Conservation (phyloP, 495 filamentous ascomycete genomes). For the Penicillium odoratum region DNA sequence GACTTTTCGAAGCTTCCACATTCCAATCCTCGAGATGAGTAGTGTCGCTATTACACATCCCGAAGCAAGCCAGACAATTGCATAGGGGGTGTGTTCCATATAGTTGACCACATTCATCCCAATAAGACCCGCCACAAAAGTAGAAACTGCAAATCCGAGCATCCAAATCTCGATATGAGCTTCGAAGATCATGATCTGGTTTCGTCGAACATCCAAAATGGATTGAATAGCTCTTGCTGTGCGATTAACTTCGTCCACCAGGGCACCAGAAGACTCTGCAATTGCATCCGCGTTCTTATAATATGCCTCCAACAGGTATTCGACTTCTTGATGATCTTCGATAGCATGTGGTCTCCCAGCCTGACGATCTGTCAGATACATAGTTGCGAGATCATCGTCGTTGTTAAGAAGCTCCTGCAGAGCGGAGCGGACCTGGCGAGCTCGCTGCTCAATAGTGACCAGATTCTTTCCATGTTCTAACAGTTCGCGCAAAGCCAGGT, state of each 20-base stretch:
- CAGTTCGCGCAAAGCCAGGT: constrained; percentile 18
- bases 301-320: constrained; percentile 38
- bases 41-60: constrained; percentile 18
- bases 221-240: constrained; percentile 30
- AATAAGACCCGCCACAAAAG: constrained; percentile 33
- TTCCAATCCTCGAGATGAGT: constrained; percentile 23
- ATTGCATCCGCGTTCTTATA: constrained; percentile 33
- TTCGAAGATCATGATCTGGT: constrained; percentile 39
- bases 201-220: constrained; percentile 32
- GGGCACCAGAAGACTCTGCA: constrained; percentile 22
- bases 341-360: constrained; percentile 28
- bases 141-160: constrained; percentile 31
- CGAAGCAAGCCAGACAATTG: constrained; percentile 25
- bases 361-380: constrained; percentile 44
- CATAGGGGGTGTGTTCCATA: constrained; percentile 27
- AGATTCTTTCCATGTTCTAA: constrained; percentile 27
- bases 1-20: constrained; percentile 24
- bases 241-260: constrained; percentile 27
- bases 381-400: constrained; percentile 40
- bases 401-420: constrained; percentile 30
- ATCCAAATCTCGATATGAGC: constrained; percentile 34
- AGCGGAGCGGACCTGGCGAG: constrained; percentile 29
- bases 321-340: constrained; percentile 36
- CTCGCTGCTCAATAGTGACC: constrained; percentile 28
- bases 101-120: constrained; percentile 39